Percentiles rank a stretch among this genome's conserved stretches.
Evolutionary conservation across 805 yeast genomes (phyloP).

Genomic region (Torulaspora indica): DNA sequence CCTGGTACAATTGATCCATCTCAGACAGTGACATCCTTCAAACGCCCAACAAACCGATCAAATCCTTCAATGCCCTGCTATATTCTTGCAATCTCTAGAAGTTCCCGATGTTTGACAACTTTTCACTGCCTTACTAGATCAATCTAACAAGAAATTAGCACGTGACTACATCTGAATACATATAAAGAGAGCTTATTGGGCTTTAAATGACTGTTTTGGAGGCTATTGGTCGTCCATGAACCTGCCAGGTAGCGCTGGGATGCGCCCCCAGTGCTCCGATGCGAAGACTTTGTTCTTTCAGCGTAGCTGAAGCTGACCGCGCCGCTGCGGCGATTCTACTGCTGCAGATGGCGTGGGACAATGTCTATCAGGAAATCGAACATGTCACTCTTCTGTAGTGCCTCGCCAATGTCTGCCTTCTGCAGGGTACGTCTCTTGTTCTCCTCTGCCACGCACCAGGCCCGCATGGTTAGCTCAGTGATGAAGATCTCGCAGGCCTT

Average conservation of each 20-base stretch:
- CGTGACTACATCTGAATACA: neutral
- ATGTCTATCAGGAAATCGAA: constrained; percentile 95
- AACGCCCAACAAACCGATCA: neutral
- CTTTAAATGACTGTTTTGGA: neutral
- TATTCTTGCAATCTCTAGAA: neutral
- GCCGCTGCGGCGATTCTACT: neutral
- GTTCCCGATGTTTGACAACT: neutral
- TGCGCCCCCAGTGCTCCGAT: too few species aligned
- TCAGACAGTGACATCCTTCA: constrained; percentile 16
- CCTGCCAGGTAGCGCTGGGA: too few species aligned
- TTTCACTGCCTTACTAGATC: neutral
- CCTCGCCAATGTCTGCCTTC: constrained; percentile 91
- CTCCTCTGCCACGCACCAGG: constrained; percentile 98
- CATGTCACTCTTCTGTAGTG: constrained; percentile 91
- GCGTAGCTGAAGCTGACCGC: neutral
- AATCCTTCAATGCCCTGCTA: neutral
- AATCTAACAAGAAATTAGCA: neutral
- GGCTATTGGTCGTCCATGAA: neutral
- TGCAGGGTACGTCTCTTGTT: constrained; percentile 92
- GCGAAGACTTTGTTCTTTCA: too few species aligned
- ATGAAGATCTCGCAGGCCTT: constrained; percentile 97
- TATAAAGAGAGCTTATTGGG: neutral
- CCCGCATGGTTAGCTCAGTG: constrained; percentile 95
- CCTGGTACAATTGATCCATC: constrained; percentile 30
- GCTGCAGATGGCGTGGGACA: constrained; percentile 50